Base-by-base conservation (phyloP, 371 early-diverging fungal genomes). In the Spraguea lophii region DNA sequence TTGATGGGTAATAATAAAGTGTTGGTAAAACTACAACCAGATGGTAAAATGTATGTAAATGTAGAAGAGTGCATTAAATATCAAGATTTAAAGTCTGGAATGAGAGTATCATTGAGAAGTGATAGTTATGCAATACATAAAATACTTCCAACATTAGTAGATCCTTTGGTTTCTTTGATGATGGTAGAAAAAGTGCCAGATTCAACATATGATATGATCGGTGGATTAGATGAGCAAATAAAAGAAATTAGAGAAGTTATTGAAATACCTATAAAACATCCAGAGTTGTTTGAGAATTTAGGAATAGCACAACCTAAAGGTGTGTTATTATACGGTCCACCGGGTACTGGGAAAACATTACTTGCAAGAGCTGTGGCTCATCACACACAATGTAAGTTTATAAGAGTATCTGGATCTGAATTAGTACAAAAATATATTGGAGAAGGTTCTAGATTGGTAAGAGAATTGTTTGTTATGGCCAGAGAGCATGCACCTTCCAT, bases 381-480 rank as follows among this genome's bases (percentile, higher is more conserved):
- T 67, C 88, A 93, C 71, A 98, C 97, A 1, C 87, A 93, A 74
- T 93, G 92, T 63, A 82, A 83, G n/a, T 98, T 98, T 63, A 92
- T 98, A 56, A 81, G 95, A 62, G 93, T 98, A 24, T 83, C 84
- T 57, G 99, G 95, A 34, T 87, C 89, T 34, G 95, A 95, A 72
- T 76, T 98, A 32, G 94, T 95, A n/a, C 94, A 95, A 73, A 98
- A 94, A 72, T 98, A 95, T 70, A 91, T 95, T 68, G 98, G 98
- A 62, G 98, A 98, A 72, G 94, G 95, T 49, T 82, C 85, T 46
- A 79, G 95, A 54, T 88, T 98, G 84, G 95, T 98, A 3, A 81
- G 95, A 44, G 98, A 95, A 71, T 76, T 95, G 34, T 98, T 98
- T 66, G 88, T 90, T 27, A 90, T 98, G 91, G 99, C 99, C 34